phyloP scores from a whole-genome alignment of 2,329 filamentous ascomycete species.

The Stachybotrys elegans region DNA sequence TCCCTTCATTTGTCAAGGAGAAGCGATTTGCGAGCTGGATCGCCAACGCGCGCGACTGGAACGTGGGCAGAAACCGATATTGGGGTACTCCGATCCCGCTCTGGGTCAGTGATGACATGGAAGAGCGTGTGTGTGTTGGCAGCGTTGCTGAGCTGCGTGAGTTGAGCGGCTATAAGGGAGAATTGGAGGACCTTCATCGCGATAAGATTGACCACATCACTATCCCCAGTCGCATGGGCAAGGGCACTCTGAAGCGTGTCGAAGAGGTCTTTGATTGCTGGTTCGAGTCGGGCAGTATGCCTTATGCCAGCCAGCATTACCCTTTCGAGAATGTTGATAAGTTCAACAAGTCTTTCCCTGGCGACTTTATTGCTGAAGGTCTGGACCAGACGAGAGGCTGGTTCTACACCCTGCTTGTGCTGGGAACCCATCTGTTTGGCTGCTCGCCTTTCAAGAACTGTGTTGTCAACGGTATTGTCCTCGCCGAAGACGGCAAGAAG shows the following conservation, averaged over 20 bases:
- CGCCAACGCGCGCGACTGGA: conserved; percentile 87
- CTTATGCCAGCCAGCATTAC: conserved; percentile 85
- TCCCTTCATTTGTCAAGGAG: conserved; percentile 85
- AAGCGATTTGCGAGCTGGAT: conserved; percentile 92
- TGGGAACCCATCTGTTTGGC: conserved; percentile 84
- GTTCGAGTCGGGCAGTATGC: conserved; percentile 97
- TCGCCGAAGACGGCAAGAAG: conserved; percentile 95
- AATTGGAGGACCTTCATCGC: conserved; percentile 80
- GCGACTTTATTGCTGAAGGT: conserved; percentile 91
- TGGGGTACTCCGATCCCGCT: conserved; percentile 92
- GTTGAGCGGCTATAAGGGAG: conserved; percentile 79
- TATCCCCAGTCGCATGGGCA: conserved; percentile 84
- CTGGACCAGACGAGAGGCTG: conserved; percentile 92
- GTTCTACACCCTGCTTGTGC: conserved; percentile 90
- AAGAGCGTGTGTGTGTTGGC: conserved; percentile 81
- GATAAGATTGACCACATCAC: conserved; percentile 93
- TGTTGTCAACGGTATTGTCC: conserved; percentile 91
- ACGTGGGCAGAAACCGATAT: conserved; percentile 87
- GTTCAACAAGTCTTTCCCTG: conserved; percentile 78
- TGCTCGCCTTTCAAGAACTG: conserved; percentile 88
- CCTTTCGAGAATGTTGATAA: conserved; percentile 84
- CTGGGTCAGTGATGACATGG: conserved; percentile 85
- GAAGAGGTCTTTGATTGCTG: conserved; percentile 95
- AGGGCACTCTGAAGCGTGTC: conserved; percentile 73
- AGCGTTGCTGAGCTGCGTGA: conserved; percentile 80